Percentiles rank a stretch among this genome's conserved stretches.
Evolutionary conservation across 2,329 filamentous ascomycete species (phyloP).

Genomic region (Thelonectria discophora): DNA sequence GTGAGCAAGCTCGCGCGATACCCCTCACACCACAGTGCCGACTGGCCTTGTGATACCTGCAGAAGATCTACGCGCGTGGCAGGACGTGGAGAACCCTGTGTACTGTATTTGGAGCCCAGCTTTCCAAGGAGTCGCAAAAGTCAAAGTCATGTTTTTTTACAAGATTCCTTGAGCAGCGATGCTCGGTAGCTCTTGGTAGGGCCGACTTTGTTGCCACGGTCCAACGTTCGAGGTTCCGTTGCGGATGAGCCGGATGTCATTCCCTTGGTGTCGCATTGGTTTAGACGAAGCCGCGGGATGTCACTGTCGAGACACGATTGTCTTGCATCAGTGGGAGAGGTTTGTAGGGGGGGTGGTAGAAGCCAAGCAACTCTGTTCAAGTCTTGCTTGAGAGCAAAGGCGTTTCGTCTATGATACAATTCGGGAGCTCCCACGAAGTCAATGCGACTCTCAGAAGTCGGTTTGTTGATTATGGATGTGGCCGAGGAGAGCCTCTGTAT

Average conservation of each 20-base stretch:
- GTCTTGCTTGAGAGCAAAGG: too few species aligned
- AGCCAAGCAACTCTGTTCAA: not conserved
- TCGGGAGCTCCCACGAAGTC: not conserved
- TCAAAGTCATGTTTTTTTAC: not conserved
- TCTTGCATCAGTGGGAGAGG: not conserved
- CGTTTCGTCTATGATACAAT: not conserved
- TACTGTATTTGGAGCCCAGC: not conserved
- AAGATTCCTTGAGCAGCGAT: too few species aligned
- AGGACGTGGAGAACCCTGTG: not conserved
- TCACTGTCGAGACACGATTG: slow-evolving; percentile 2
- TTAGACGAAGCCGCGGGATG: not conserved
- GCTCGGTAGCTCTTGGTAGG: not conserved
- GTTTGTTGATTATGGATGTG: not conserved
- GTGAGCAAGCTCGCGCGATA: slow-evolving; percentile 23
- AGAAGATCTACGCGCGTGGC: not conserved
- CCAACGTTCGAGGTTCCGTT: slow-evolving; percentile 8
- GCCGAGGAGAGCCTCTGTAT: too few species aligned
- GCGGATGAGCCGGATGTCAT: slow-evolving; percentile 1
- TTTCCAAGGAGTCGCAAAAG: not conserved
- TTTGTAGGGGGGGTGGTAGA: not conserved
- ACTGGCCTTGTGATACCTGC: slow-evolving; percentile 23
- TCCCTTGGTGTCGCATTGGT: not conserved
- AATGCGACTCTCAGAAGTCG: not conserved
- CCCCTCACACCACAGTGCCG: slow-evolving; percentile 40
- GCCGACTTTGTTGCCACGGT: not conserved